Evolutionary conservation across 1,284 basidiomycete species (phyloP), one percentile per base, ranked within the genome.

Genomic region (Volvariella volvacea): DNA sequence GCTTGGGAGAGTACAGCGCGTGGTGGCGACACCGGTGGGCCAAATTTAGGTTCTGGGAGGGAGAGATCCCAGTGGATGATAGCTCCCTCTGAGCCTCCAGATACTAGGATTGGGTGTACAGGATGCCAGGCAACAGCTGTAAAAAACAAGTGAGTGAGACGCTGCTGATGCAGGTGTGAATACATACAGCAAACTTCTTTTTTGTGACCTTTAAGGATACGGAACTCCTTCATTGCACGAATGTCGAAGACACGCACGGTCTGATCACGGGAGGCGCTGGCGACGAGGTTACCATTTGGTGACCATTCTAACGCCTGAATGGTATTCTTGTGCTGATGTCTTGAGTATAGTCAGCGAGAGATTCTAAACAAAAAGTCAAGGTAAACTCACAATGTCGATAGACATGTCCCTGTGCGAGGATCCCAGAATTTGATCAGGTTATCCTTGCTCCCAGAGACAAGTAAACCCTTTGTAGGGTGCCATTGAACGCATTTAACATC

Each of bases 381-480:
- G 22, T 10, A 10, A 22, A 68, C 83, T 52, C 58, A 92, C 86
- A 95, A 65, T 0, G 92, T 94, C 3, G 88, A 88, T 8, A 97
- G 74, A 30, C 85, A 82, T 3, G 88, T 91, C 30, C 86, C 88
- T 7, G 88, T 89, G 36, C 93, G 75, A 4, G 95, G 96, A 66
- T 99, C 95, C 95, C 95, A 99, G 64, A 99, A 98, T 59, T 98
- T 99, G 65, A 99, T 92, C 53, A 93, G 79, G 64, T 98, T 97
- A 64, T 99, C 96, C 66, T 98, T 98, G 58, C 88, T 90, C 20
- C 96, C 95, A 1, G 89, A 92, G 2, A 90, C 92, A 15, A 99
- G 76, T 4, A 99, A 71, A 2, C 95, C 94, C 64, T 98, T 97
- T 2, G 85, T 92, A 3, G 92, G 91, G 65, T 99, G 95, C 95